Base-by-base conservation (phyloP, 208 protist genomes). In the Trypanosoma scelopori region DNA sequence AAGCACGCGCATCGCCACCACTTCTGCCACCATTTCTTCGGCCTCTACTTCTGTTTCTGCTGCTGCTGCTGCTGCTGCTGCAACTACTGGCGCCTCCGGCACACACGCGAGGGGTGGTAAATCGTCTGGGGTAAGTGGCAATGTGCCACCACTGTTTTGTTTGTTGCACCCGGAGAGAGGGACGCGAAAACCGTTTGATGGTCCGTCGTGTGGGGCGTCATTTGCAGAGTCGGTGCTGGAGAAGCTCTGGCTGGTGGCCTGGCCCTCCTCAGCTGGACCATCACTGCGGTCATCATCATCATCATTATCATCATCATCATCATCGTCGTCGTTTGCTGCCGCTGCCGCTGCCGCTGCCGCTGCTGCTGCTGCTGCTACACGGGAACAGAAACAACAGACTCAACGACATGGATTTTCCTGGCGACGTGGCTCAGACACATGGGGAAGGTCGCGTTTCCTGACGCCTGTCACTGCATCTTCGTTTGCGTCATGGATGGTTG, bases 161-260 rank as follows among this genome's bases (percentile, higher is more conserved):
- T 37, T 9, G 32, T 37, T 37, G 46, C 11, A 50, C 22, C 11
- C 11, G 20, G 23, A 30, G 9, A 30, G 30, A 45, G 28, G 15
- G 35, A 53, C 28, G 56, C 47, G 15, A 47, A 25, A 18, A 22
- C 49, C 35, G 13, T 65, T 58, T 67, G 32, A 67, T 41, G 61
- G 61, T 41, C 15, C 16, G 0, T 67, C 61, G 1, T 67, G 61
- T 58, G 61, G 61, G 22, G 27, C 41, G n/a, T 1, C 27, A 27
- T 67, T 67, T 67, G 35, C 20, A 35, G 41, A 57, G 22, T 5
- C 18, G 15, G 22, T 67, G 20, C 15, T 67, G 23, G 37, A 58
- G 11, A 27, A 67, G 32, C 39, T 67, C 20, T 28, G 32, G 0
- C 30, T 25, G 1, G 20, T 45, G 5, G 11, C 20, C 13, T 47